Conservation (phyloP, 2,329 filamentous ascomycete species). For the Zymoseptoria ardabiliae region DNA sequence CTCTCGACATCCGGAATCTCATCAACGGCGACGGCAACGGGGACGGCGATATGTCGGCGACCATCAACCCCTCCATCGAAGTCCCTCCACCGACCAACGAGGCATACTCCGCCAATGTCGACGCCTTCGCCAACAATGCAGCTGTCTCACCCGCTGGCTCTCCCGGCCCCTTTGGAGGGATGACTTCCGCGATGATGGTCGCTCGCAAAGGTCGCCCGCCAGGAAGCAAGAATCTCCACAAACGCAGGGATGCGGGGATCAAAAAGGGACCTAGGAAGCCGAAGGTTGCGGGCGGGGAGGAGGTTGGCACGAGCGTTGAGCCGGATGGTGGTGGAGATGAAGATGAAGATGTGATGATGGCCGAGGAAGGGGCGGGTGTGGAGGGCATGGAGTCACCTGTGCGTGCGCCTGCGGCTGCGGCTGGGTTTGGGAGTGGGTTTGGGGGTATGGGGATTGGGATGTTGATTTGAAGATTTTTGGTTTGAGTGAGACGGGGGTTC, state of each 20-base stretch:
- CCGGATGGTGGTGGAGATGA: neutral
- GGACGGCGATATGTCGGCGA: neutral
- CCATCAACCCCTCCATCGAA: neutral
- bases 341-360: neutral
- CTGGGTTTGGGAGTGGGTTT: neutral
- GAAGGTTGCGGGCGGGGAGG: slow-evolving; percentile 2
- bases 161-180: neutral
- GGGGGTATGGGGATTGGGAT: neutral
- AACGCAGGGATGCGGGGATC: slow-evolving; percentile 41
- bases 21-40: neutral
- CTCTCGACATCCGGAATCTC: neutral
- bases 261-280: slow-evolving; percentile 41
- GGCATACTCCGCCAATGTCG: neutral
- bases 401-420: neutral
- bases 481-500: no score
- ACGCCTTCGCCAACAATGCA: neutral
- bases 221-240: slow-evolving; percentile 41
- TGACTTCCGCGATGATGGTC: neutral
- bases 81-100: neutral
- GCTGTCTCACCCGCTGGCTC: neutral
- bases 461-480: neutral
- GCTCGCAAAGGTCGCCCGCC: slow-evolving; percentile 33
- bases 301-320: neutral
- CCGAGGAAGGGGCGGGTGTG: neutral
- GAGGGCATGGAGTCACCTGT: neutral